Evolutionary conservation across 2,329 filamentous ascomycete genomes (phyloP).

Genomic region (Colletotrichum trifolii): DNA sequence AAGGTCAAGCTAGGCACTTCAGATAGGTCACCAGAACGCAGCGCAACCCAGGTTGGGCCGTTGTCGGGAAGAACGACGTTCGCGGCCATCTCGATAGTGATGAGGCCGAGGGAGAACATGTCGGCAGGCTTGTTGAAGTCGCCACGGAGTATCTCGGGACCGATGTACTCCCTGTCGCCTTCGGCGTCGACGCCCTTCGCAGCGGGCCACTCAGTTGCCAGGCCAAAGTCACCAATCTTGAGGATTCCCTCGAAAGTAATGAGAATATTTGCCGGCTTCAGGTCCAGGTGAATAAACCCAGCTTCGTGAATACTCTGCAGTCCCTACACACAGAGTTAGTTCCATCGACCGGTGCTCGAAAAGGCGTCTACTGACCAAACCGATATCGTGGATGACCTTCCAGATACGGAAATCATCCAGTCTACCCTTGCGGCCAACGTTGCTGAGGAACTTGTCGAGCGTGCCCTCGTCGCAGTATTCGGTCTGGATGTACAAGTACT

Average conservation of each 20-base stretch:
- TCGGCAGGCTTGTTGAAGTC: conserved; percentile 91
- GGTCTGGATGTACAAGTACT: conserved; percentile 94
- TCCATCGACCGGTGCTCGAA: background rate
- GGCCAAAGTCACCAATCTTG: conserved; percentile 88
- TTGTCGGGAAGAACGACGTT: conserved; percentile 96
- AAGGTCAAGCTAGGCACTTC: conserved; percentile 90
- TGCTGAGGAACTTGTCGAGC: conserved; percentile 84
- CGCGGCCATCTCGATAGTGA: conserved; percentile 92
- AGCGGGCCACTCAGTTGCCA: conserved; percentile 83
- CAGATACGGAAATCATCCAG: conserved; percentile 98
- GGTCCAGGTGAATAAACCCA: conserved; percentile 85
- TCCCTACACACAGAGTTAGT: conserved; percentile 67
- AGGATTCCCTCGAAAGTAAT: conserved; percentile 84
- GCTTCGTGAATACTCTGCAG: conserved; percentile 89
- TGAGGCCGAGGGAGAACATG: conserved; percentile 92
- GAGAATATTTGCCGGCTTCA: conserved; percentile 88
- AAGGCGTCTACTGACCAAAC: conserved; percentile 69
- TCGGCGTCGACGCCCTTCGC: conserved; percentile 84
- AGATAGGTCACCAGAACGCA: conserved; percentile 89
- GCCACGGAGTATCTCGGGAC: conserved; percentile 88
- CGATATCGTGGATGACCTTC: conserved; percentile 93
- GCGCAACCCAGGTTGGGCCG: conserved; percentile 87
- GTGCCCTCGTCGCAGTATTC: conserved; percentile 97
- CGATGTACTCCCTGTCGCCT: conserved; percentile 96
- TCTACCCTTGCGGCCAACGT: conserved; percentile 83